A percentile compares a stretch with the other conserved stretches of the same genome.
Conservation (phyloP, 805 yeast species). For the Phaffomyces antillensis region DNA sequence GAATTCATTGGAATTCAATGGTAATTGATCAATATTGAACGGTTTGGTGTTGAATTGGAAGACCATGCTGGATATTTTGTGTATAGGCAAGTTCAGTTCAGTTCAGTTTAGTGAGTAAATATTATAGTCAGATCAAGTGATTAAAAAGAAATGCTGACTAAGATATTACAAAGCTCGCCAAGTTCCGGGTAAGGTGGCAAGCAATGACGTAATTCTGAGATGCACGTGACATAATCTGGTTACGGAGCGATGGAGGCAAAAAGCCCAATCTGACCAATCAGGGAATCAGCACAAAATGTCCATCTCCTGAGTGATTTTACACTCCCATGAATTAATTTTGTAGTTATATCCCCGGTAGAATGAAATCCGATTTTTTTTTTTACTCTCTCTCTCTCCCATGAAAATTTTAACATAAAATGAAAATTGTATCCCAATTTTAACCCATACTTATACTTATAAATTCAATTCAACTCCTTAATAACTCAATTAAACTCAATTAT, state of each 20-base stretch:
- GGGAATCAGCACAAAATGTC: no score
- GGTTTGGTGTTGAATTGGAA: constrained; percentile 12
- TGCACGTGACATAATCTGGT: no score
- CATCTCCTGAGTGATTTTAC: not conserved
- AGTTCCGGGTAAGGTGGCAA: no score
- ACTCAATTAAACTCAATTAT: constrained; percentile 2
- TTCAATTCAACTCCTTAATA: not conserved
- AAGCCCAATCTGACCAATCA: no score
- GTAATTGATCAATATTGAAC: constrained; percentile 11
- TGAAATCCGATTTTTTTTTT: constrained; percentile 3
- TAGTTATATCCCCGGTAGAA: constrained; percentile 4
- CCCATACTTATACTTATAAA: not conserved
- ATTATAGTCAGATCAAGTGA: no score
- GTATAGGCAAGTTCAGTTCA: no score
- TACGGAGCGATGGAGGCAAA: no score
- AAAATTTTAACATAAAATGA: not conserved
- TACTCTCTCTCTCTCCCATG: no score
- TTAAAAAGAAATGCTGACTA: no score
- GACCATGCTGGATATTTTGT: not conserved
- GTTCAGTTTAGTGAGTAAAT: no score
- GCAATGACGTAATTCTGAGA: no score
- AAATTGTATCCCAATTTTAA: not conserved
- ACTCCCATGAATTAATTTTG: not conserved
- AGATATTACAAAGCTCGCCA: no score
- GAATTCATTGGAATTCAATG: constrained; percentile 13